Evolutionary conservation across 495 filamentous ascomycete species (phyloP), one percentile per base, ranked within the genome.

Genomic region (Penicillium tannophilum): DNA sequence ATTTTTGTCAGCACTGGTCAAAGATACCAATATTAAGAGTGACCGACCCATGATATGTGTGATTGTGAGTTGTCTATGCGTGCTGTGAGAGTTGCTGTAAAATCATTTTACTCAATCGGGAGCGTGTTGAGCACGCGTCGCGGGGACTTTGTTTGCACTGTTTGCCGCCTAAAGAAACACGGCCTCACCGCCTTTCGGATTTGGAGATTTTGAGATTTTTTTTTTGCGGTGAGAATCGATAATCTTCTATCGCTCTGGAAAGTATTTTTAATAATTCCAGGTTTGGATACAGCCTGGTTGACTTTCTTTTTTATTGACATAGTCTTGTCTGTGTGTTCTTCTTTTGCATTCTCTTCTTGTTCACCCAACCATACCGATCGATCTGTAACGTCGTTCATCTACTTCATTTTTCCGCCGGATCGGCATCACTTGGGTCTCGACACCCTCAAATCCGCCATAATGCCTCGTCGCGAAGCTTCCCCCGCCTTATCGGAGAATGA

Each of bases 401-500:
- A 45, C 7, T 35, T 28, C 26, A 19, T 56, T 23, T 17, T 35
- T 45, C 28, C 42, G 42, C 42, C 42, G 42, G 42, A 20, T 23
- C 44, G 44, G 44, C 44, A 47, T 47, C 19, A 24, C 10, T 47
- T 26, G 26, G 46, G 16, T 17, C 20, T 49, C 36, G 39, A 41
- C 24, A 43, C 26, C 24, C 20, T 23, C 23, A 54, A 43, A n/a
- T 6, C 19, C 52, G 12, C 52, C 44, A 54, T 46, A 41, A 86
- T 86, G 84, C 76, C 78, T 75, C 73, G 67, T 62, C 85, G 90
- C 65, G 86, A 81, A 56, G 80, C 79, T n/a, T 97, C 94, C 47
- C 93, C 93, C 53, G 84, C 90, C 17, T 75, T 79, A 59, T 98
- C 94, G 50, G 93, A 97, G 76, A 90, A 88, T 63, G 94, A 95